phyloP scores from a whole-genome alignment of 164 flowering plant genomes.

The Magnolia officinalis region DNA sequence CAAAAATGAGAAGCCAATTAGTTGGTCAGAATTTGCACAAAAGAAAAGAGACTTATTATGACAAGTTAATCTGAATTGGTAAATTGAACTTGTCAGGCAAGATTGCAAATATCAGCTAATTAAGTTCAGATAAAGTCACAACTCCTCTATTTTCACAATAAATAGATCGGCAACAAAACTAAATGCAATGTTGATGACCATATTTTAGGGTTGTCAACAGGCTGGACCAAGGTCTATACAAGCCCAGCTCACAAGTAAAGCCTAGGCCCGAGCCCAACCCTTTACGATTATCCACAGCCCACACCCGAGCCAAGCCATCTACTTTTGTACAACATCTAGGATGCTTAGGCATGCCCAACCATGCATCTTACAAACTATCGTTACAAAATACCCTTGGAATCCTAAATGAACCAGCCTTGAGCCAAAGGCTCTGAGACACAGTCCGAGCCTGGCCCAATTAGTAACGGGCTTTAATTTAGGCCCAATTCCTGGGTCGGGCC shows the following conservation, averaged over 20 bases:
- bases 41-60: background rate
- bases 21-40: slow-evolving; percentile 7
- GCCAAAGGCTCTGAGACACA: background rate
- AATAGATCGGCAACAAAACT: background rate
- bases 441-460: background rate
- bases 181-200: too few species aligned
- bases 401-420: background rate
- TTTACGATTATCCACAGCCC: too few species aligned
- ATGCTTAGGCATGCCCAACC: background rate
- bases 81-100: background rate
- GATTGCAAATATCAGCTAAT: background rate
- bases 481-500: background rate
- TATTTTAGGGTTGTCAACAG: background rate
- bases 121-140: too few species aligned
- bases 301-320: background rate
- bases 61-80: background rate
- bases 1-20: slow-evolving; percentile 22
- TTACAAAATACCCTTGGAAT: background rate
- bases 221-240: background rate
- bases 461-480: too few species aligned
- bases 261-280: background rate
- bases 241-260: background rate
- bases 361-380: background rate
- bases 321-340: background rate
- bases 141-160: too few species aligned